A percentile compares a stretch with the other conserved stretches of the same genome.
Evolutionary conservation across 1,284 basidiomycete species (phyloP).

Genomic region (Sporisorium sorghi): DNA sequence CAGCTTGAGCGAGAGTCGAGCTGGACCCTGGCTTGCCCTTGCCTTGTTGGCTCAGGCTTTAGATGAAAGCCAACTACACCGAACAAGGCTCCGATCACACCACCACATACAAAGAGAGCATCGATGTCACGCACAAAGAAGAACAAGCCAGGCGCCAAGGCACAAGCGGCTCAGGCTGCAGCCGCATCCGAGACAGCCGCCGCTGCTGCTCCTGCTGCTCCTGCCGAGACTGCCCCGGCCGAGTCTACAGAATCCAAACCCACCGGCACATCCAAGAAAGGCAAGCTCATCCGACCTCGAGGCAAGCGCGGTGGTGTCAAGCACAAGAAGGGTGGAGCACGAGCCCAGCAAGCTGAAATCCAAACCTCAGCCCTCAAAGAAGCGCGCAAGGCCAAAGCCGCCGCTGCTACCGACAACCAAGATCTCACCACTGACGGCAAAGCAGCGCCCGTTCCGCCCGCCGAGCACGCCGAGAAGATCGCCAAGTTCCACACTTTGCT

Average conservation of each 20-base stretch:
- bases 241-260: neutral
- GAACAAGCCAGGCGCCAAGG: conserved; percentile 26
- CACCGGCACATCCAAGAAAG: conserved; percentile 14
- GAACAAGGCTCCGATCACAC: neutral
- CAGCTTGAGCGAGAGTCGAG: neutral
- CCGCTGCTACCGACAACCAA: conserved; percentile 9
- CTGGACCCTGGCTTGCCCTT: conserved; percentile 21
- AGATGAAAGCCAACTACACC: neutral
- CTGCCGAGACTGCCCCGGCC: neutral
- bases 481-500: conserved; percentile 63
- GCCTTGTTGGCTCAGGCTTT: conserved; percentile 3
- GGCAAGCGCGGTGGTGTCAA: conserved; percentile 66
- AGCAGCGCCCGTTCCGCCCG: conserved; percentile 24
- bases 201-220: conserved; percentile 4
- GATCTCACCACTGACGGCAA: conserved; percentile 3
- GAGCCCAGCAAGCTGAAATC: conserved; percentile 6
- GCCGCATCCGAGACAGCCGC: conserved; percentile 1
- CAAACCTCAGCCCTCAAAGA: conserved; percentile 23
- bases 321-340: conserved; percentile 38
- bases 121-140: conserved; percentile 41
- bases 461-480: conserved; percentile 58
- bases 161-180: conserved; percentile 8
- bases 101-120: neutral
- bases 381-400: conserved; percentile 25
- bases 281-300: conserved; percentile 60